Conservation (phyloP, 2,329 filamentous ascomycete genomes). For the Clonostachys byssicola region DNA sequence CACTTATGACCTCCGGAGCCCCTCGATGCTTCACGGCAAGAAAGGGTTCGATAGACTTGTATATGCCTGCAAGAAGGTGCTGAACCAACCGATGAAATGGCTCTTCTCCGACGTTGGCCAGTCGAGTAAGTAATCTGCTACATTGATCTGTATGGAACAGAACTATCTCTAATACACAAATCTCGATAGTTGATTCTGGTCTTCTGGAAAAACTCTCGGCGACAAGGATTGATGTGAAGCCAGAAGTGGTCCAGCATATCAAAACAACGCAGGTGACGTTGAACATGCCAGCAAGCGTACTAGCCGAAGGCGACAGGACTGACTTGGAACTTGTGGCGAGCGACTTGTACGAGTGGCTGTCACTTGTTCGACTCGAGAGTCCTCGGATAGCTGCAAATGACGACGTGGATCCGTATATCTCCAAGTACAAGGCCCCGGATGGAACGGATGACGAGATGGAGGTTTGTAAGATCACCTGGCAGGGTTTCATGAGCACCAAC, state of each 20-base stretch:
- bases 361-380: constrained; percentile 61
- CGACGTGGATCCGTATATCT: constrained; percentile 63
- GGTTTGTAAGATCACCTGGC: constrained; percentile 52
- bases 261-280: constrained; percentile 14
- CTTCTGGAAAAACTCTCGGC: constrained; percentile 42
- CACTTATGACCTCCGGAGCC: constrained; percentile 67
- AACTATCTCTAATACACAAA: constrained; percentile 6
- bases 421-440: constrained; percentile 58
- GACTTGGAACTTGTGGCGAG: constrained; percentile 60
- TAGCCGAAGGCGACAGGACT: constrained; percentile 30
- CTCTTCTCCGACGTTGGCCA: constrained; percentile 63
- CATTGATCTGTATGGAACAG: constrained; percentile 28
- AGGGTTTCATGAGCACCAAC: constrained; percentile 48
- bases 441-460: constrained; percentile 16
- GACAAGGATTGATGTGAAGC: constrained; percentile 28
- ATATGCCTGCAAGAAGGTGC: constrained; percentile 75
- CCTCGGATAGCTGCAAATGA: constrained; percentile 57
- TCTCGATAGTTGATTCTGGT: constrained; percentile 28
- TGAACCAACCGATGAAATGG: constrained; percentile 68
- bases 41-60: constrained; percentile 75
- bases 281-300: constrained; percentile 12
- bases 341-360: constrained; percentile 71
- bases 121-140: constrained; percentile 12
- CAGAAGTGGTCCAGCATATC: constrained; percentile 8
- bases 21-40: constrained; percentile 78